A percentile compares a stretch with the other conserved stretches of the same genome.
phyloP scores from a whole-genome alignment of 805 yeast genomes.

The Zygoascus tannicola region DNA sequence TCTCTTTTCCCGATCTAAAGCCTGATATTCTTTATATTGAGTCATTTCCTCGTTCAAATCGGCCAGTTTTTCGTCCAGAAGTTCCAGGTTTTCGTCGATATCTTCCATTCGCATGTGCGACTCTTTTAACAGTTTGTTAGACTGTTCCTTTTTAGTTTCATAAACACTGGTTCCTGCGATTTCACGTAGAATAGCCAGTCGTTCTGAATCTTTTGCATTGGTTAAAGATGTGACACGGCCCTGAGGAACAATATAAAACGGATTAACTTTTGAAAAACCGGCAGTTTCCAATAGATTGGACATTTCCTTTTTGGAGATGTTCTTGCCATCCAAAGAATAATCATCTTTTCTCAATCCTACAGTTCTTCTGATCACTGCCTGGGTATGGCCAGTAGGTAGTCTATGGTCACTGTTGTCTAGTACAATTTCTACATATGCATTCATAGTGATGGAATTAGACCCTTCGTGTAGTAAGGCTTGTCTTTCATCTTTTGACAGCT shows the following conservation, averaged over 20 bases:
- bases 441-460: constrained; percentile 64
- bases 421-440: constrained; percentile 84
- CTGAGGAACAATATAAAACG: constrained; percentile 95
- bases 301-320: constrained; percentile 72
- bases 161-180: constrained; percentile 93
- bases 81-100: constrained; percentile 62
- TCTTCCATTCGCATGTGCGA: constrained; percentile 61
- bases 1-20: constrained; percentile 56
- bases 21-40: constrained; percentile 63
- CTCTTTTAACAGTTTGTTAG: constrained; percentile 67
- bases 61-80: constrained; percentile 59
- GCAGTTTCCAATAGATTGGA: constrained; percentile 80
- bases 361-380: constrained; percentile 72
- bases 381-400: constrained; percentile 59
- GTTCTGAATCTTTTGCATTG: constrained; percentile 77
- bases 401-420: constrained; percentile 75
- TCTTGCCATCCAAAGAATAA: constrained; percentile 70
- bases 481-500: constrained; percentile 76
- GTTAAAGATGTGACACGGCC: constrained; percentile 85
- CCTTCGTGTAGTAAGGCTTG: constrained; percentile 86
- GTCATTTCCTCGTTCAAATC: constrained; percentile 76
- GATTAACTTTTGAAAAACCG: constrained; percentile 83
- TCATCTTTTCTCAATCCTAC: constrained; percentile 92
- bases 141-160: constrained; percentile 70
- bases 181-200: constrained; percentile 71